These are phyloP conservation scores for Diutina scorzettiae DNA, from an alignment of 1,139 yeast genomes.

Conservation along the genomic window DNA sequence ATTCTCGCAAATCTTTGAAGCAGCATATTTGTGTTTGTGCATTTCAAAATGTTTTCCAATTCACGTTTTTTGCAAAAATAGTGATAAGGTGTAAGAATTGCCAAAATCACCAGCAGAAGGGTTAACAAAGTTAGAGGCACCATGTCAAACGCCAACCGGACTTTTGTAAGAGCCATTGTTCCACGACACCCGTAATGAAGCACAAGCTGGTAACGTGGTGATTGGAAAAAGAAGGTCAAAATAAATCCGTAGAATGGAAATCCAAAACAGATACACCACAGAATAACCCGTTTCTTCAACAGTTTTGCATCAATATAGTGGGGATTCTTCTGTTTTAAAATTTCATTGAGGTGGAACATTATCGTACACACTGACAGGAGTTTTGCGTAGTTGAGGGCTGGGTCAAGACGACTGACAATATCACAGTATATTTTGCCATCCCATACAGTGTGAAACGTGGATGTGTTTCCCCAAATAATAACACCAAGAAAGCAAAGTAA, in stretches of 20 bases:
- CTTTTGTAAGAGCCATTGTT: not conserved
- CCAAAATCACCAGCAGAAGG: not conserved
- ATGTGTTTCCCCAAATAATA: not conserved
- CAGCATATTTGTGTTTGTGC: slow-evolving; percentile 3
- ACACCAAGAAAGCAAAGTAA: not conserved
- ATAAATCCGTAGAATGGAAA: not conserved
- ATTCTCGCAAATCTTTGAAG: not conserved
- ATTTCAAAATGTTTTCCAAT: not conserved
- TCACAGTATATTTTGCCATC: slow-evolving; percentile 2
- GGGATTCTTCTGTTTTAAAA: slow-evolving; percentile 1
- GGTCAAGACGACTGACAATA: not conserved
- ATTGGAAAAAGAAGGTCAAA: not conserved
- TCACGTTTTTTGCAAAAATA: not conserved
- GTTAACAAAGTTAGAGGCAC: not conserved
- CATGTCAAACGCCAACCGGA: not conserved
- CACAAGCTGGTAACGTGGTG: not conserved
- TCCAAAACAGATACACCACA: not conserved
- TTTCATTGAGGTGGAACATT: not conserved
- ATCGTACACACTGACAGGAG: slow-evolving; percentile 1
- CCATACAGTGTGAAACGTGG: not conserved
- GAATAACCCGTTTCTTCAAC: not conserved
- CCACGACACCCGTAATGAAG: not conserved
- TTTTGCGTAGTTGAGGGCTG: not conserved
- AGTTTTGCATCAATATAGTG: not conserved
- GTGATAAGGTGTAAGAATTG: not conserved